Base-by-base conservation (phyloP, 345 rosid genomes). In the Kandelia obovata region DNA sequence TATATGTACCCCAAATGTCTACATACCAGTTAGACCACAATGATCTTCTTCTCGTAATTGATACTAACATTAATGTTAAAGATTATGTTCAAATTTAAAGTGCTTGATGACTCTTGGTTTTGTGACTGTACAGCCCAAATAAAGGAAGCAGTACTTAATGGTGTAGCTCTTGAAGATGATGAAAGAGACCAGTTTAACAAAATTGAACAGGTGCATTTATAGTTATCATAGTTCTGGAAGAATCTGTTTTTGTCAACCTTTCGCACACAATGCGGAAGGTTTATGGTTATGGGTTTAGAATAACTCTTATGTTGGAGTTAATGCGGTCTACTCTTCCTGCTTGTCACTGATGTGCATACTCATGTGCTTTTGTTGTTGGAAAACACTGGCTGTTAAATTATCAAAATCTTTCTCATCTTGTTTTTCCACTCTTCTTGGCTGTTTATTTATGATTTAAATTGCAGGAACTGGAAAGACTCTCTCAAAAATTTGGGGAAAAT, bases 141-240 rank as follows among this genome's bases (percentile, higher is more conserved):
- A 58, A 90, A 87, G 88, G 89, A 90, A 67, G 98, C 98, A 35
- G 83, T 92, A 79, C 98, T 90, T 47, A 85, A 65, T 67, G 98
- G 98, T 83, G 92, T 94, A 72, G 84, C 96, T 73, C 91, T 94
- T 71, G 92, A 89, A 73, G 98, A 89, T 62, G 90, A 81, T 61
- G 83, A 92, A 82, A 85, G 91, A 79, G 91, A 85, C 46, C 81
- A 88, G 67, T 92, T 92, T 67, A 92, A 92, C 86, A 84, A 87
- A 79, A 84, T 92, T 78, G 89, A 92, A 71, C 98, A 94, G 98
- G 98, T 91, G 47, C 17, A 5, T 68, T 62, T 55, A 26, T 64
- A 21, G 16, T 67, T 47, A 15, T 23, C 23, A 21, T 55, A 56
- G 8, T 56, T 10, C 30, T 25, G 5, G 15, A 56, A 56, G 19